Evolutionary conservation across 2,329 filamentous ascomycete genomes (phyloP).

Genomic region (Colletotrichum sp.): DNA sequence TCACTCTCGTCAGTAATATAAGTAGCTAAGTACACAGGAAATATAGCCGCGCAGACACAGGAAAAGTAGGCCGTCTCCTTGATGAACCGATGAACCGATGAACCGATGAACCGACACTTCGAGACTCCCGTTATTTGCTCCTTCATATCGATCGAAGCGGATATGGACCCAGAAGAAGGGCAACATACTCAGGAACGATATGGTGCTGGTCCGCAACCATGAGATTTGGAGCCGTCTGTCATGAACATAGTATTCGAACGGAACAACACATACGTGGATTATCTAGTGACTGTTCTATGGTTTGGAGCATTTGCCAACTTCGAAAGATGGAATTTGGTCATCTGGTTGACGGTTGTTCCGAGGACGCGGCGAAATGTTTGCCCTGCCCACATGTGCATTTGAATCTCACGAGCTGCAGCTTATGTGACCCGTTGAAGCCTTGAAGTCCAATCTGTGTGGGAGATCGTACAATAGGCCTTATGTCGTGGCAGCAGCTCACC

Average conservation of each 20-base stretch:
- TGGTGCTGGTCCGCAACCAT: not conserved
- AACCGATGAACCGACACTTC: not conserved
- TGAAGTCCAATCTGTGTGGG: not conserved
- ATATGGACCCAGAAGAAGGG: not conserved
- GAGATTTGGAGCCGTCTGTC: not conserved
- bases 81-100: not conserved
- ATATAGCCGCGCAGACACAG: not conserved
- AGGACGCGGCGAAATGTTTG: not conserved
- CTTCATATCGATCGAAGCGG: not conserved
- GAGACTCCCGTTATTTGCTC: not conserved
- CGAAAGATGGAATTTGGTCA: not conserved
- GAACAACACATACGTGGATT: not conserved
- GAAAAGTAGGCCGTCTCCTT: not conserved
- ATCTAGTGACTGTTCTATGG: not conserved
- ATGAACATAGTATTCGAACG: accelerated
- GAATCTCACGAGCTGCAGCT: not conserved
- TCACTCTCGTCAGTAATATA: not conserved
- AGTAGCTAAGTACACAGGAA: not conserved
- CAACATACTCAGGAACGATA: not conserved
- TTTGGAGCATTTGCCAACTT: not conserved
- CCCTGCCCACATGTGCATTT: not conserved
- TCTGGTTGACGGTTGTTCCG: not conserved
- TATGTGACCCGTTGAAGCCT: not conserved
- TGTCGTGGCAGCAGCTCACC: not conserved
- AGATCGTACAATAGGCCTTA: not conserved